Percentiles rank a stretch among this genome's conserved stretches.
Evolutionary conservation across 208 protist genomes (phyloP).

Genomic region (Leishmania guyanensis): DNA sequence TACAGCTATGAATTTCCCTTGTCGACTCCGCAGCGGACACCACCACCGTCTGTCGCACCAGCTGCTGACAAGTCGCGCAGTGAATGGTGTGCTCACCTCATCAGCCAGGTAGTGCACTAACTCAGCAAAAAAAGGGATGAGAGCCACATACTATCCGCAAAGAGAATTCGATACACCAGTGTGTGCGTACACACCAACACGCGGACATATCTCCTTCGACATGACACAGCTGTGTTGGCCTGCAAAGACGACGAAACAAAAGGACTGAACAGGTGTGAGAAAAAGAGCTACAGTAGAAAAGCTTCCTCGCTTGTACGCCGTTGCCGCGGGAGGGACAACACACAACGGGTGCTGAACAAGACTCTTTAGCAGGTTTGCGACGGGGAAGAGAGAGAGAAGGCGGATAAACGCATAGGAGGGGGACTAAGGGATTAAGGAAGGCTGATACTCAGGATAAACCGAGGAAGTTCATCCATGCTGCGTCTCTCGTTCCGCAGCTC

Average conservation of each 20-base stretch:
- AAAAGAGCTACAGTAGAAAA: background rate
- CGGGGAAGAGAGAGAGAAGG: background rate
- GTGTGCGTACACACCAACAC: background rate
- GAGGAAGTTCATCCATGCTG: background rate
- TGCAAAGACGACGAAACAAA: background rate
- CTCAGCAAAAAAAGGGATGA: background rate
- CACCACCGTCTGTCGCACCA: background rate
- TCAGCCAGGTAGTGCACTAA: background rate
- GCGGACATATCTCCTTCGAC: background rate
- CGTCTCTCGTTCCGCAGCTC: background rate
- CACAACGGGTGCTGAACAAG: background rate
- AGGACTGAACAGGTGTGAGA: background rate
- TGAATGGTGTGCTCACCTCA: background rate
- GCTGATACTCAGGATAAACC: background rate
- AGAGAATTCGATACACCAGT: background rate
- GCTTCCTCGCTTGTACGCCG: background rate
- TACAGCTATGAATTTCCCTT: background rate
- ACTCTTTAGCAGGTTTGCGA: background rate
- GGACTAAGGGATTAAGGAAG: background rate
- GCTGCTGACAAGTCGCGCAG: background rate
- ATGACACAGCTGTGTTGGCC: background rate
- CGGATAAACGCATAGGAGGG: background rate
- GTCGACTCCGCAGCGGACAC: background rate
- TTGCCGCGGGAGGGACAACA: too few species aligned
- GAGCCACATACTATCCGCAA: background rate